Evolutionary conservation across 2,329 filamentous ascomycete species (phyloP).

Genomic region (Metarhizium robertsii): DNA sequence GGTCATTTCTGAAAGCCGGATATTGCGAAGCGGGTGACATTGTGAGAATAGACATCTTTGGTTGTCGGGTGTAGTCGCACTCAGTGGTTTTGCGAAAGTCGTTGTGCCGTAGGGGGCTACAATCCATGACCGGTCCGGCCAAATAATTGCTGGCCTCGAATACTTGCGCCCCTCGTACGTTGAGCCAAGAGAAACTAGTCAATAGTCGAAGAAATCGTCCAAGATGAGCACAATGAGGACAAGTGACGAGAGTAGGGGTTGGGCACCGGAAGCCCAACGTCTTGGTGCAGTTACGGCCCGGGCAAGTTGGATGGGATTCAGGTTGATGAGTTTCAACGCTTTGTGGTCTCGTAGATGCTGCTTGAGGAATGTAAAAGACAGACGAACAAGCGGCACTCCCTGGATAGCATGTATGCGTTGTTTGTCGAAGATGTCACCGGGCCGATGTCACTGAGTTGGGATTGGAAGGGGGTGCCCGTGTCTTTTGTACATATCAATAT

Average conservation of each 20-base stretch:
- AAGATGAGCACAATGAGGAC: neutral
- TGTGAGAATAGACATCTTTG: constrained; percentile 41
- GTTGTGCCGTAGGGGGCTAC: constrained; percentile 25
- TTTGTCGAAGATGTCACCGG: neutral
- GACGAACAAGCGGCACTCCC: neutral
- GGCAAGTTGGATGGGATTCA: neutral
- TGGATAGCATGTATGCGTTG: neutral
- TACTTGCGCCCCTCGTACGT: neutral
- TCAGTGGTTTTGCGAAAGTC: constrained; percentile 18
- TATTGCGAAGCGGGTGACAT: constrained; percentile 34
- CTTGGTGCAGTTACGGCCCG: neutral
- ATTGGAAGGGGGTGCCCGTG: constrained; percentile 3
- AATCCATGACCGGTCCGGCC: constrained; percentile 28
- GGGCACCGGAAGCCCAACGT: neutral
- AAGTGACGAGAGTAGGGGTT: neutral
- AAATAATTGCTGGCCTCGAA: neutral
- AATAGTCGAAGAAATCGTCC: neutral
- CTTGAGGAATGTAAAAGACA: neutral
- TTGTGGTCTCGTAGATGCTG: neutral
- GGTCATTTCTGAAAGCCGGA: constrained; percentile 29
- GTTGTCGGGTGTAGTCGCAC: constrained; percentile 13
- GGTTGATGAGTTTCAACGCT: neutral
- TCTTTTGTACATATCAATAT: constrained; percentile 19
- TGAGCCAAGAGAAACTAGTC: neutral
- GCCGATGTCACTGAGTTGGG: neutral